Evolutionary conservation across 805 yeast species (phyloP).

Genomic region (Kazachstania taianensis): DNA sequence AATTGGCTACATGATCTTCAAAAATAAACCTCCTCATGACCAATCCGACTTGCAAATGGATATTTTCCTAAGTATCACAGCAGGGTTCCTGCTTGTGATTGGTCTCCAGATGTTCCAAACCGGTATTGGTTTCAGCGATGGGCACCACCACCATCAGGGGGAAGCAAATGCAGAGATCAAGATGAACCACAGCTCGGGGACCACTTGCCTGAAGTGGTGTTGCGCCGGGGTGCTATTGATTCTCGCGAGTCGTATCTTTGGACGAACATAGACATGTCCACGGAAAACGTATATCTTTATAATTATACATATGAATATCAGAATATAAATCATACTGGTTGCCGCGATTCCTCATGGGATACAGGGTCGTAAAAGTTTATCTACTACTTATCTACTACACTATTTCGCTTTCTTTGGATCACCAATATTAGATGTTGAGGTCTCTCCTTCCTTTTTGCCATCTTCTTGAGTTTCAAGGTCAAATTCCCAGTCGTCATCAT

Average conservation of each 20-base stretch:
- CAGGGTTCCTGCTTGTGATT: constrained; percentile 77
- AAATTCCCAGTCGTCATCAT: constrained; percentile 1
- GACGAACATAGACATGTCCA: background rate
- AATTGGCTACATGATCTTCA: constrained; percentile 46
- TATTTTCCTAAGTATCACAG: constrained; percentile 55
- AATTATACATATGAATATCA: no score
- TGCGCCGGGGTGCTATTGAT: constrained; percentile 27
- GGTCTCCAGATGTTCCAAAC: constrained; percentile 80
- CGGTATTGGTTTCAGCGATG: constrained; percentile 70
- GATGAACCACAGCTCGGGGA: constrained; percentile 26
- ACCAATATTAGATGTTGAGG: no score
- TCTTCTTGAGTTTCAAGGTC: background rate
- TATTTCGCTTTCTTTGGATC: no score
- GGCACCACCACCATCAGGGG: constrained; percentile 34
- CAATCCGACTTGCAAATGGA: constrained; percentile 28
- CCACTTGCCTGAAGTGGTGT: constrained; percentile 28
- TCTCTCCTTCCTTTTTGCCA: no score
- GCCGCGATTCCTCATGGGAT: no score
- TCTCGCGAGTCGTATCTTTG: constrained; percentile 13
- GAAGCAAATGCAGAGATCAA: constrained; percentile 18
- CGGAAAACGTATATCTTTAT: no score
- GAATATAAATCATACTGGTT: no score
- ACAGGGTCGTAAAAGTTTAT: no score
- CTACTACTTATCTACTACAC: no score
- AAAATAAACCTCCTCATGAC: constrained; percentile 28